Percentiles rank a stretch among this genome's conserved stretches.
Conservation (phyloP, 2,329 filamentous ascomycete genomes). For the Sporothrix inflata region DNA sequence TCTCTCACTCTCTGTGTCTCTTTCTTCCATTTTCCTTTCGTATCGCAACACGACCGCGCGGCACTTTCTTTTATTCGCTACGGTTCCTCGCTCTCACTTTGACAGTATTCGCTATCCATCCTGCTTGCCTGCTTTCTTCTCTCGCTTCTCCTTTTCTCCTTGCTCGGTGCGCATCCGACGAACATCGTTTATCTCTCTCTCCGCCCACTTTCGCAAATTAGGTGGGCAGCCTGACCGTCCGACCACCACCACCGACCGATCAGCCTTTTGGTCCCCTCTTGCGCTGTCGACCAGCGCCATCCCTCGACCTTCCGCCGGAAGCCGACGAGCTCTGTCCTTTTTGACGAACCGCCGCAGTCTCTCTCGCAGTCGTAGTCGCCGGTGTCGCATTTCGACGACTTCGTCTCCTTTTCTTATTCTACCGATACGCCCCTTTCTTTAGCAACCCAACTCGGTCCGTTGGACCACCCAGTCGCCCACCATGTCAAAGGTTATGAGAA, state of each 20-base stretch:
- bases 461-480: conserved; percentile 41
- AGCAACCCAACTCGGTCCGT: conserved; percentile 19
- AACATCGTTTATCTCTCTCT: conserved; percentile 10
- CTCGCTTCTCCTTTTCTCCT: conserved; percentile 12
- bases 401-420: background rate
- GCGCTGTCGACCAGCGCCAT: background rate
- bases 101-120: conserved; percentile 14
- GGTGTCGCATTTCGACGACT: background rate
- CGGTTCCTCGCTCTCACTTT: background rate
- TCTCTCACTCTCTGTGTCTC: background rate
- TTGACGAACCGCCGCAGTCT: background rate
- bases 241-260: background rate
- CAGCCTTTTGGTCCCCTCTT: background rate
- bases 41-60: conserved; percentile 21
- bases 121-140: background rate
- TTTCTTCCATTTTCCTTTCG: background rate
- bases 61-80: background rate
- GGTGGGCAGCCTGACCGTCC: conserved; percentile 20
- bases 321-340: background rate
- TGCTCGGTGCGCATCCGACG: conserved; percentile 7
- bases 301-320: background rate
- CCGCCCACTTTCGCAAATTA: conserved; percentile 29
- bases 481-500: conserved; percentile 97
- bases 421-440: background rate
- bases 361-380: background rate